phyloP scores from a whole-genome alignment of 495 filamentous ascomycete genomes.

The Penicillium silybi region DNA sequence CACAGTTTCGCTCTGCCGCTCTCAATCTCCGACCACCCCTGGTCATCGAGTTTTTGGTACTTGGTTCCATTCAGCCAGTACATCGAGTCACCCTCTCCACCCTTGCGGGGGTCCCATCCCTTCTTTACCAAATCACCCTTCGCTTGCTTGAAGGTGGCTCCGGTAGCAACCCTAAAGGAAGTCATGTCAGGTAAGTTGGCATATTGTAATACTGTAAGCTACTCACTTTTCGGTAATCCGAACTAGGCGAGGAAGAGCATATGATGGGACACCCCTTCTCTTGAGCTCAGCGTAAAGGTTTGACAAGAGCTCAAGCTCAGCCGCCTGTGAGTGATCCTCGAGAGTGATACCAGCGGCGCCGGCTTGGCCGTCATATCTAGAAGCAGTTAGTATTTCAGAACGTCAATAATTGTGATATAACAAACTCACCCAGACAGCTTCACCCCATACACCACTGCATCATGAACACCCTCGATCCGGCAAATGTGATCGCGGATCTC shows the following conservation, averaged over 20 bases:
- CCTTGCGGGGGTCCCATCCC: constrained; percentile 38
- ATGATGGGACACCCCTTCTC: constrained; percentile 47
- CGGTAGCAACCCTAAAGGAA: constrained; percentile 39
- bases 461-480: constrained; percentile 39
- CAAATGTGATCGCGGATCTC: constrained; percentile 55
- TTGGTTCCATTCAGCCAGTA: constrained; percentile 45
- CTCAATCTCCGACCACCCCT: constrained; percentile 44
- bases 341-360: constrained; percentile 49
- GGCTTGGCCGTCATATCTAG: constrained; percentile 50
- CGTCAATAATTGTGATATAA: background rate
- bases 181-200: background rate
- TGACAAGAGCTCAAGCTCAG: constrained; percentile 32
- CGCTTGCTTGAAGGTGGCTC: constrained; percentile 51
- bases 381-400: background rate
- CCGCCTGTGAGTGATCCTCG: constrained; percentile 27
- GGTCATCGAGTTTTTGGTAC: constrained; percentile 38
- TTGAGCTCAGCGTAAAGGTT: constrained; percentile 38
- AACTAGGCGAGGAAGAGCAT: constrained; percentile 47
- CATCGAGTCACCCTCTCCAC: constrained; percentile 37
- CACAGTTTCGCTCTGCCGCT: constrained; percentile 44
- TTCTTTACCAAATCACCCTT: constrained; percentile 46
- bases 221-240: constrained; percentile 49
- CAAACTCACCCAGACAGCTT: constrained; percentile 36
- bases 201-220: background rate
- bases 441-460: constrained; percentile 51